Conservation (phyloP, 352 stramenopile species). For the Nothophytophthora sp. region DNA sequence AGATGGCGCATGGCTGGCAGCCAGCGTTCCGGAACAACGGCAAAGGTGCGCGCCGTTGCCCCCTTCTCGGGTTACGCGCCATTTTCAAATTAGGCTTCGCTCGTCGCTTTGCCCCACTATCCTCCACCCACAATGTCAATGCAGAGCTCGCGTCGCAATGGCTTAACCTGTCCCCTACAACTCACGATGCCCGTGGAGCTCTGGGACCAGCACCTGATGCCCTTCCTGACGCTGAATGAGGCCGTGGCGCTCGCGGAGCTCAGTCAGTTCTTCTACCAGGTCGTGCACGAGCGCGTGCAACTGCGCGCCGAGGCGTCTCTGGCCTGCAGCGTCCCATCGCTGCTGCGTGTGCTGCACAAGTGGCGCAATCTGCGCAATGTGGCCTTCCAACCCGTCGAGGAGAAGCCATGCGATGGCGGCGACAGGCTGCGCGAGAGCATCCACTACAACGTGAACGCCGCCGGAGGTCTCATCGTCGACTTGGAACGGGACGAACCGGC, state of each 20-base stretch:
- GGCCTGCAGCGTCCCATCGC: conserved; percentile 30
- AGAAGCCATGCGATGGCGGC: conserved; percentile 1
- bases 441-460: conserved; percentile 40
- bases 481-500: conserved; percentile 18
- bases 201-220: conserved; percentile 53
- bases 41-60: too few relatives aligned
- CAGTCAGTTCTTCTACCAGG: conserved; percentile 45
- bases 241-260: conserved; percentile 56
- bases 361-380: conserved; percentile 66
- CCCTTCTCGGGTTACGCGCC: too few relatives aligned
- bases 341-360: conserved; percentile 32
- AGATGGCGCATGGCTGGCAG: too few relatives aligned
- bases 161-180: conserved; percentile 24
- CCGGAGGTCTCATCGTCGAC: conserved; percentile 20
- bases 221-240: conserved; percentile 57
- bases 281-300: conserved; percentile 50
- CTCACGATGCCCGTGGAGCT: conserved; percentile 45
- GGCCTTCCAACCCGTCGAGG: conserved; percentile 52
- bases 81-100: too few relatives aligned
- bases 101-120: too few relatives aligned
- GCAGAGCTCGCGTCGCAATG: not conserved
- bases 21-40: too few relatives aligned
- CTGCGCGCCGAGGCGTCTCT: conserved; percentile 46
- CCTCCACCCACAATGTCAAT: conserved; percentile 13
- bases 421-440: conserved; percentile 22